phyloP scores from a whole-genome alignment of 805 yeast genomes.

The Candida incommunis region DNA sequence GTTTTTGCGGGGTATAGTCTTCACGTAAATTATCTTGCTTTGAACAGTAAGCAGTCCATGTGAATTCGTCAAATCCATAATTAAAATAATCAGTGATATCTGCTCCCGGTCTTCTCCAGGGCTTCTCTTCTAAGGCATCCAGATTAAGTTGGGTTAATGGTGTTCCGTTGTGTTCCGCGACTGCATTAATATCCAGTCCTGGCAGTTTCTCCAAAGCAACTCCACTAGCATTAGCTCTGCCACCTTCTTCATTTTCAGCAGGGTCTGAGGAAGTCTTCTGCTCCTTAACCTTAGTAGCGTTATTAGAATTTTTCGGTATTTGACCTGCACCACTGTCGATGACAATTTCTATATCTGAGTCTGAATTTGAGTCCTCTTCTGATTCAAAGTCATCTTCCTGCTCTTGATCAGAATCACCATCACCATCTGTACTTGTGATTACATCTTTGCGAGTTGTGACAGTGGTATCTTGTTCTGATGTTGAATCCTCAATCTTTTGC shows the following conservation, averaged over 20 bases:
- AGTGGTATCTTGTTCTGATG: neutral
- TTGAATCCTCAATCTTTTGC: neutral
- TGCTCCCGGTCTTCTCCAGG: constrained; percentile 97
- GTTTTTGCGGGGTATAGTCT: constrained; percentile 69
- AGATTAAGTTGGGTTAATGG: constrained; percentile 73
- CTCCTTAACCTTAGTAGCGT: constrained; percentile 1
- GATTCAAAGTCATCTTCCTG: constrained; percentile 6
- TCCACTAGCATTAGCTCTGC: constrained; percentile 10
- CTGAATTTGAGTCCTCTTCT: constrained; percentile 7
- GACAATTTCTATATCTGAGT: constrained; percentile 5
- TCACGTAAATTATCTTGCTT: constrained; percentile 74
- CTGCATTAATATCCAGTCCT: constrained; percentile 52
- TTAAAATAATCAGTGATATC: constrained; percentile 90
- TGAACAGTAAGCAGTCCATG: constrained; percentile 87
- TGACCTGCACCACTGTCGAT: constrained; percentile 4
- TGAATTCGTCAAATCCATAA: constrained; percentile 89
- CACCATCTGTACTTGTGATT: neutral
- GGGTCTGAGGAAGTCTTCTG: constrained; percentile 5
- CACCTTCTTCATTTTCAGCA: constrained; percentile 11
- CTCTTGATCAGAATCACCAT: neutral
- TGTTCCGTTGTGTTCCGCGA: constrained; percentile 63
- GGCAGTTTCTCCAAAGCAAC: constrained; percentile 18
- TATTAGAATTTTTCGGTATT: constrained; percentile 7
- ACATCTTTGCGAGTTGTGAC: neutral
- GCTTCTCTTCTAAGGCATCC: constrained; percentile 78